Percentiles rank a stretch among this genome's conserved stretches.
These are phyloP conservation scores for Colletotrichum viniferum DNA, from an alignment of 2,329 filamentous ascomycete genomes.

Conservation along the genomic window DNA sequence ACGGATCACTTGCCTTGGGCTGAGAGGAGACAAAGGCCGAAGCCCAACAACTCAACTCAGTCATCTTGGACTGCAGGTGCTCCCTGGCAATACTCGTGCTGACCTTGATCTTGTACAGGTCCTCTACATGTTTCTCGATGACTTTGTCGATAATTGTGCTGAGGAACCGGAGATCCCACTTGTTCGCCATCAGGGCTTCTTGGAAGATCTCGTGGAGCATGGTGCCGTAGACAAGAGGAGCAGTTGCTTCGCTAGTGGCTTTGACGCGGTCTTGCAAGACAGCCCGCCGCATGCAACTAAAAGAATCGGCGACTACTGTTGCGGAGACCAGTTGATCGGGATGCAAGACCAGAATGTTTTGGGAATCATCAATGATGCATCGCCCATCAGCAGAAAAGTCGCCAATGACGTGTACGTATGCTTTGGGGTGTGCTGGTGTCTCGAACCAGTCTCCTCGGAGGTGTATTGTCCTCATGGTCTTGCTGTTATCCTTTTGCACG, in stretches of 20 bases:
- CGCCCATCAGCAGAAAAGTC: constrained; percentile 71
- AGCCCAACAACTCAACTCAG: constrained; percentile 83
- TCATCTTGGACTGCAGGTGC: constrained; percentile 83
- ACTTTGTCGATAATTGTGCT: constrained; percentile 68
- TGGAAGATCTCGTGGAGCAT: constrained; percentile 97
- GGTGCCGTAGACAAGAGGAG: constrained; percentile 88
- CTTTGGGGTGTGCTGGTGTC: constrained; percentile 74
- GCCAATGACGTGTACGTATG: constrained; percentile 87
- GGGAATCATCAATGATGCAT: constrained; percentile 81
- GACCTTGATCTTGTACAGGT: constrained; percentile 86
- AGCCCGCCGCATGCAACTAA: constrained; percentile 86
- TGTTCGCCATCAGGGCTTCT: constrained; percentile 81
- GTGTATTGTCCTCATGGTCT: constrained; percentile 69
- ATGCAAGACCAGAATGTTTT: constrained; percentile 88
- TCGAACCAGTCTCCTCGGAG: constrained; percentile 88
- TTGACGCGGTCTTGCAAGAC: constrained; percentile 96
- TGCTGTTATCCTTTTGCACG: constrained; percentile 79
- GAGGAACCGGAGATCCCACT: constrained; percentile 77
- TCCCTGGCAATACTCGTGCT: constrained; percentile 74
- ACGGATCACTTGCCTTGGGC: constrained; percentile 60
- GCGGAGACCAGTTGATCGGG: constrained; percentile 95
- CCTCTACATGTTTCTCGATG: constrained; percentile 81
- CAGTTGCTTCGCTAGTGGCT: constrained; percentile 79
- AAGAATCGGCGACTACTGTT: constrained; percentile 95
- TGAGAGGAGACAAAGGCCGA: constrained; percentile 75